Percentiles rank a stretch among this genome's conserved stretches.
phyloP scores from a whole-genome alignment of 345 rosid species.

The Litchi chinensis region DNA sequence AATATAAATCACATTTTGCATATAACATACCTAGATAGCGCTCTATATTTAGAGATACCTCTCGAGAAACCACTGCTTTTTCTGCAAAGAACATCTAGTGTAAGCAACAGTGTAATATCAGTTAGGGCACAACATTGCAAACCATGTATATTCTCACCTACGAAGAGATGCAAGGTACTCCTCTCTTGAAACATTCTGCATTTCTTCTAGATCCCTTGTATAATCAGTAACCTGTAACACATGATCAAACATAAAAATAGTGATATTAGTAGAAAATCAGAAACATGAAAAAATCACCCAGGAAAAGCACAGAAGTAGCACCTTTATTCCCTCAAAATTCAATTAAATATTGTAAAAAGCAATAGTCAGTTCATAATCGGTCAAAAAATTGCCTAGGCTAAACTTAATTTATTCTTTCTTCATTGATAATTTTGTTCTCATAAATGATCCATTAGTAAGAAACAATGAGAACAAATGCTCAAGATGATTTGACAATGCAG shows the following conservation, averaged over 20 bases:
- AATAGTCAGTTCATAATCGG: background rate
- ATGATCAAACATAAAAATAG: slow-evolving; percentile 8
- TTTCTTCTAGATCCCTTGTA: slow-evolving; percentile 93
- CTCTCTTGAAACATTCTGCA: slow-evolving; percentile 94
- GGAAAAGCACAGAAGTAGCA: background rate
- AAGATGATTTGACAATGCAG: background rate
- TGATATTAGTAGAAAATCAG: background rate
- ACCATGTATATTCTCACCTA: slow-evolving; percentile 49
- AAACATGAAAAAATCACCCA: background rate
- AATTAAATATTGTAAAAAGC: background rate
- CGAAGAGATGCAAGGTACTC: slow-evolving; percentile 95
- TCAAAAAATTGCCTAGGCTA: background rate
- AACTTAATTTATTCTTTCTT: background rate
- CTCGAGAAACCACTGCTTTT: slow-evolving; percentile 98
- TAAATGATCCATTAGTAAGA: background rate
- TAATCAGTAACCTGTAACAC: slow-evolving; percentile 80
- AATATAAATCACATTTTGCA: slow-evolving; percentile 10
- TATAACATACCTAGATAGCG: slow-evolving; percentile 72
- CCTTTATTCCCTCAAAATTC: background rate
- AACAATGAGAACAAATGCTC: background rate
- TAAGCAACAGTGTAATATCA: slow-evolving; percentile 29
- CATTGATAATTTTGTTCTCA: background rate
- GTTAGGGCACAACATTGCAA: slow-evolving; percentile 13
- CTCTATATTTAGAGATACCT: slow-evolving; percentile 93
- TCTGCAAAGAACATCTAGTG: slow-evolving; percentile 53